Conservation (phyloP, 2,329 filamentous ascomycete genomes). For the Penicillium sp. region DNA sequence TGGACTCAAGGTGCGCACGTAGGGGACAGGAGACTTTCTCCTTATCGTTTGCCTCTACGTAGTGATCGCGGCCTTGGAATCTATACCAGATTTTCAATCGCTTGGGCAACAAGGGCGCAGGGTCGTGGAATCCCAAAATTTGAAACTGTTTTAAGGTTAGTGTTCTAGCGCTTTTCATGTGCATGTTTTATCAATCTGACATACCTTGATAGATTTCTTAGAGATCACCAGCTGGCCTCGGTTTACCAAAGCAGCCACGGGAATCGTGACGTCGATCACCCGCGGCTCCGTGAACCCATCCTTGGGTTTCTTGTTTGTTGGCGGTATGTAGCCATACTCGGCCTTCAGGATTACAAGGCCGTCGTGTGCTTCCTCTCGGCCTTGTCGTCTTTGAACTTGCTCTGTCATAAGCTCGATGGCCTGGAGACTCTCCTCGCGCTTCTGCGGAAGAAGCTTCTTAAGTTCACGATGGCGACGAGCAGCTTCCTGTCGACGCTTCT, state of each 20-base stretch:
- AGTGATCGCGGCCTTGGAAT: slow-evolving; percentile 42
- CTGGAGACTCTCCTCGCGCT: slow-evolving; percentile 39
- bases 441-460: slow-evolving; percentile 37
- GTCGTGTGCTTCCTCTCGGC: slow-evolving; percentile 33
- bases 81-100: slow-evolving; percentile 43
- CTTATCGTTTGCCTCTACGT: slow-evolving; percentile 38
- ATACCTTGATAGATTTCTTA: slow-evolving; percentile 38
- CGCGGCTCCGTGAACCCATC: slow-evolving; percentile 25
- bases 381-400: slow-evolving; percentile 41
- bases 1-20: slow-evolving; percentile 36
- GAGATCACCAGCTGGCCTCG: slow-evolving; percentile 42
- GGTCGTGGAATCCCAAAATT: slow-evolving; percentile 47
- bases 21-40: slow-evolving; percentile 43
- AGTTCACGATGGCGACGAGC: slow-evolving; percentile 40
- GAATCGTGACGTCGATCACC: slow-evolving; percentile 44
- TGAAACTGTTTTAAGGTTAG: slow-evolving; percentile 37
- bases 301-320: slow-evolving; percentile 25
- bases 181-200: background rate
- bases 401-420: slow-evolving; percentile 45
- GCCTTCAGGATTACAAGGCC: slow-evolving; percentile 44
- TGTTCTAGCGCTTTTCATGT: background rate
- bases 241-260: slow-evolving; percentile 48
- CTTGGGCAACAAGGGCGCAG: slow-evolving; percentile 44
- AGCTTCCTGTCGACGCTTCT: slow-evolving; percentile 35
- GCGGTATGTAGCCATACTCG: slow-evolving; percentile 42